A percentile compares a stretch with the other conserved stretches of the same genome.
Evolutionary conservation across 805 yeast genomes (phyloP).

Genomic region (Hemisphaericaspora nanyangensis): DNA sequence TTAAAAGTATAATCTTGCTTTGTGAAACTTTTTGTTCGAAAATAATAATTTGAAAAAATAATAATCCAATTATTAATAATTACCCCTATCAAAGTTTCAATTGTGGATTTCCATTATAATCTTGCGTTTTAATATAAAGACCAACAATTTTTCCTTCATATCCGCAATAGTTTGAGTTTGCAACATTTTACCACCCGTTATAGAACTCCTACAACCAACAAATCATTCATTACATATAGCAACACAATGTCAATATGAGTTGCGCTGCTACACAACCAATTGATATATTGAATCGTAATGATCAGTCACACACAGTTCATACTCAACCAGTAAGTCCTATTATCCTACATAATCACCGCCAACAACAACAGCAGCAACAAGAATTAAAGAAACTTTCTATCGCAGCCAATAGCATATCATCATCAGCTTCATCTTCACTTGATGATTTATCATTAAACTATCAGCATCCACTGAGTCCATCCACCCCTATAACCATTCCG

Average conservation of each 20-base stretch:
- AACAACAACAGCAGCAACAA: background rate
- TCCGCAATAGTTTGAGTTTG: too few relatives aligned
- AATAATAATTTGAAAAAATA: too few relatives aligned
- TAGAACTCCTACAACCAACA: too few relatives aligned
- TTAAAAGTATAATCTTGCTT: too few relatives aligned
- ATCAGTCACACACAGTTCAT: background rate
- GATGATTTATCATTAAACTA: slow-evolving; percentile 1
- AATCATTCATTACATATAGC: too few relatives aligned
- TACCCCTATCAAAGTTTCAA: too few relatives aligned
- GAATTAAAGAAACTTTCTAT: background rate
- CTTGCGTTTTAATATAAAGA: too few relatives aligned
- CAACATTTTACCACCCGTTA: too few relatives aligned
- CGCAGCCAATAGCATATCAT: background rate
- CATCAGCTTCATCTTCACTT: slow-evolving; percentile 1
- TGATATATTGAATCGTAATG: background rate
- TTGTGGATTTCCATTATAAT: too few relatives aligned
- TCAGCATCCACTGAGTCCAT: background rate
- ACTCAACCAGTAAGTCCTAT: background rate
- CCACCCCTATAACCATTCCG: background rate
- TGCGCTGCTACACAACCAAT: background rate
- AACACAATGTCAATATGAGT: background rate
- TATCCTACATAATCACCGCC: background rate
- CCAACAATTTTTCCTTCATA: too few relatives aligned
- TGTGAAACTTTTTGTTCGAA: too few relatives aligned
- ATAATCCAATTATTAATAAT: too few relatives aligned